Evolutionary conservation across 495 filamentous ascomycete genomes (phyloP), one percentile per base, ranked within the genome.

Genomic region (Sabuloglossum arenarium): DNA sequence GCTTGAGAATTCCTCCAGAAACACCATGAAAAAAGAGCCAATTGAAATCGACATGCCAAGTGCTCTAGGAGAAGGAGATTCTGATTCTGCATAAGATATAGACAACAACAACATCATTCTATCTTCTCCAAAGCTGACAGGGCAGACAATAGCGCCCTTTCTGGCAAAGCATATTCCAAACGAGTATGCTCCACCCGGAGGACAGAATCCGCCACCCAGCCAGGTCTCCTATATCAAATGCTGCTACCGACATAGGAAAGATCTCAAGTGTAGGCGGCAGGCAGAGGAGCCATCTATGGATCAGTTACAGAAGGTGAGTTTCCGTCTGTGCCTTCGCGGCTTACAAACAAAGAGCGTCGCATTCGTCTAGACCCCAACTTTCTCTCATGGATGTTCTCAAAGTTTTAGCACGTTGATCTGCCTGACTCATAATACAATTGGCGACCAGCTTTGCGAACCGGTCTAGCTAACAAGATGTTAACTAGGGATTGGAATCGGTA

Each of bases 221-320:
- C 61, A 75, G 59, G 70, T 80, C 53, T 72, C 75, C 4, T 95
- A 91, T 65, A 91, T 87, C 50, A 88, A 84, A 66, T 97, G 86
- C 70, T 99, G 91, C 68, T 97, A 99, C 67, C 80, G 91, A 30
- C 91, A 99, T 66, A 77, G 85, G 46, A 91, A 93, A 23, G 93
- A 97, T 64, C 78, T 90, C 29, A 95, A 95, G 70, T 99, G 91
- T 68, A 71, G 86, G 54, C 76, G 89, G 55, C 87, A 91, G 56
- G 88, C 86, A 37, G 86, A 97, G 69, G 91, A 97, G 67, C 81
- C 85, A 34, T 88, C 89, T 39, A 97, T 96, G 93, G 85, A 88
- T 61, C 82, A 87, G 68, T 74, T 99, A 56, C 91, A 97, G 64
- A 79, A 78, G 63, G 85, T 88, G 75, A 54, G 80, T 68, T 42